Percentiles rank a stretch among this genome's conserved stretches.
phyloP scores from a whole-genome alignment of 1,284 basidiomycete species.

The Inonotus hispidus region DNA sequence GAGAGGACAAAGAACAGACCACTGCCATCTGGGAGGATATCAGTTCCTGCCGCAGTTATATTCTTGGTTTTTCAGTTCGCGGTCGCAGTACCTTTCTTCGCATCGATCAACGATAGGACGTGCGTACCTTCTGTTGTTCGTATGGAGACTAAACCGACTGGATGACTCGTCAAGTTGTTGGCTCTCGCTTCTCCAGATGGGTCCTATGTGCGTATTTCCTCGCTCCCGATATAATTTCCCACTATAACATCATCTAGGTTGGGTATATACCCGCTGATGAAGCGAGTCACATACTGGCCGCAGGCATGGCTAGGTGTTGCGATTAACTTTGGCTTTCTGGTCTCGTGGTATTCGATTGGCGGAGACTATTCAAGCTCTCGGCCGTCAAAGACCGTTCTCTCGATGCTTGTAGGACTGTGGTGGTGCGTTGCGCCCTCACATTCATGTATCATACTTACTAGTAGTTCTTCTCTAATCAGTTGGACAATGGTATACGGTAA shows the following conservation, averaged over 20 bases:
- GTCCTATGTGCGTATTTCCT: constrained; percentile 33
- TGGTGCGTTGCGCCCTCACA: constrained; percentile 22
- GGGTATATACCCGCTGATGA: constrained; percentile 53
- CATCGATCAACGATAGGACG: constrained; percentile 21
- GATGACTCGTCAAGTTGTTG: constrained; percentile 28
- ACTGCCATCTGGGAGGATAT: constrained; percentile 39
- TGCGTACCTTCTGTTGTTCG: constrained; percentile 17
- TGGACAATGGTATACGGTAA: constrained; percentile 15
- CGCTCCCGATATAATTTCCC: constrained; percentile 9
- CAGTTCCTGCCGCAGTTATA: constrained; percentile 34
- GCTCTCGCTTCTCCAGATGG: constrained; percentile 38
- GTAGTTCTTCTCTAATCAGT: background rate
- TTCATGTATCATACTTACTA: background rate
- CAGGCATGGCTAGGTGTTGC: constrained; percentile 38
- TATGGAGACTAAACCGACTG: background rate
- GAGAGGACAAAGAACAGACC: constrained; percentile 47
- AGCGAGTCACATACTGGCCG: constrained; percentile 64
- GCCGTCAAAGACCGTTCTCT: background rate
- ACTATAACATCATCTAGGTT: background rate
- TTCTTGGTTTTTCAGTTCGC: constrained; percentile 38
- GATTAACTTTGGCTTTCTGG: constrained; percentile 15
- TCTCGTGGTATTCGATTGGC: background rate
- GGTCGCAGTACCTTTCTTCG: constrained; percentile 30
- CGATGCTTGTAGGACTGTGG: constrained; percentile 32
- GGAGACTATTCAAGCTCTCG: background rate